These are phyloP conservation scores for Macrotyloma uniflorum DNA, from an alignment of 306 rosid species.

Conservation along the genomic window DNA sequence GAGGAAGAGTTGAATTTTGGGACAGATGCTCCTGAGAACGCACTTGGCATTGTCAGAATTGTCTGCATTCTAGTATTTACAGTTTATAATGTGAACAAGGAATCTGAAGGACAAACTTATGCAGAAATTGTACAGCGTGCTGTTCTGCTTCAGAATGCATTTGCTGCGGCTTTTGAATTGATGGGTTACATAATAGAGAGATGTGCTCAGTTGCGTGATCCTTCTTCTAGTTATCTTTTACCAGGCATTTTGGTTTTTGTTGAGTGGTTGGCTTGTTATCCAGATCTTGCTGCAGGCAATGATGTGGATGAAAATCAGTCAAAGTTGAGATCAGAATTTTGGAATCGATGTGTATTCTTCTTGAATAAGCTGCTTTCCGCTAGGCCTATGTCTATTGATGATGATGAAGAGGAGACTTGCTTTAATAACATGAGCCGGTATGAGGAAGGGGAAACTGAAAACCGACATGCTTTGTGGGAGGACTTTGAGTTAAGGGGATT, in stretches of 20 bases:
- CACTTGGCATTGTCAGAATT: slow-evolving; percentile 66
- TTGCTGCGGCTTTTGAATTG: slow-evolving; percentile 76
- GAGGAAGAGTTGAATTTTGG: slow-evolving; percentile 72
- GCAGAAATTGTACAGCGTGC: slow-evolving; percentile 92
- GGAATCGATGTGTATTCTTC: slow-evolving; percentile 65
- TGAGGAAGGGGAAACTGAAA: slow-evolving; percentile 91
- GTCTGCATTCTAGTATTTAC: slow-evolving; percentile 75
- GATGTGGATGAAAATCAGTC: slow-evolving; percentile 74
- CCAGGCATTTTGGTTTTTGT: slow-evolving; percentile 81
- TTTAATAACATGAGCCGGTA: slow-evolving; percentile 81
- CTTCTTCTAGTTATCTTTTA: slow-evolving; percentile 73
- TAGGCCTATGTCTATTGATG: slow-evolving; percentile 54
- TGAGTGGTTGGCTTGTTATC: slow-evolving; percentile 92
- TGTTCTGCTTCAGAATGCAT: slow-evolving; percentile 86
- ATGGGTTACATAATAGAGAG: slow-evolving; percentile 75
- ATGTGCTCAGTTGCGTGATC: slow-evolving; percentile 68
- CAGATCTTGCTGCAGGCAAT: slow-evolving; percentile 69
- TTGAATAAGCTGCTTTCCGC: slow-evolving; percentile 63
- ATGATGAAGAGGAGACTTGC: slow-evolving; percentile 76
- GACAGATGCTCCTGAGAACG: slow-evolving; percentile 58
- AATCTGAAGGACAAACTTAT: slow-evolving; percentile 83
- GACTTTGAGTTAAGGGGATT: slow-evolving; percentile 93
- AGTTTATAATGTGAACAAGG: slow-evolving; percentile 72
- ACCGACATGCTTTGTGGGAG: slow-evolving; percentile 81
- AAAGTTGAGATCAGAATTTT: slow-evolving; percentile 62